A percentile compares a stretch with the other conserved stretches of the same genome.
phyloP scores from a whole-genome alignment of 108 stramenopile genomes.

The Pseudonitzschia multiseries region DNA sequence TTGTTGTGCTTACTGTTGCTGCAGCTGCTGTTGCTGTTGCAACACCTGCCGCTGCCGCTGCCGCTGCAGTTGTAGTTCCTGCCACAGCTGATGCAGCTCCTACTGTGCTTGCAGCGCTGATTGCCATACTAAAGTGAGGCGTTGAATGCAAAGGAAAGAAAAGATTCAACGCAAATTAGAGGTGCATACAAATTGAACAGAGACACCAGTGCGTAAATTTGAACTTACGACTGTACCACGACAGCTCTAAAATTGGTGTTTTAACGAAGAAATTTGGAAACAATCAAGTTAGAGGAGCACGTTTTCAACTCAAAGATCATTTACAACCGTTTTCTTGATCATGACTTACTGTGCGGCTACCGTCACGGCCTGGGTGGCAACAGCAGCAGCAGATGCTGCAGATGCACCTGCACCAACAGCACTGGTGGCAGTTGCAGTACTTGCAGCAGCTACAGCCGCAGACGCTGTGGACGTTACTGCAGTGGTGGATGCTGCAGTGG shows the following conservation, averaged over 20 bases:
- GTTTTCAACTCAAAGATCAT: background rate
- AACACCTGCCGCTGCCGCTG: background rate
- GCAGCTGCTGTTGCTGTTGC: background rate
- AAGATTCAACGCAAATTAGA: no score
- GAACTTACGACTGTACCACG: background rate
- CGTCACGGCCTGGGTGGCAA: background rate
- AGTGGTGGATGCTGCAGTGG: no score
- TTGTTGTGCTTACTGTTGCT: slow-evolving; percentile 1
- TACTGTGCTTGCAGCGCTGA: background rate
- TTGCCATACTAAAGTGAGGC: background rate
- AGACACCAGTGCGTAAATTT: no score
- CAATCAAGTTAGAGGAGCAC: background rate
- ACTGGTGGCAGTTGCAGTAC: no score
- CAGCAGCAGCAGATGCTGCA: background rate
- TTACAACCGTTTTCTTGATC: background rate
- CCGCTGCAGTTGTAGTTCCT: background rate
- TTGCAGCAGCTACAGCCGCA: no score
- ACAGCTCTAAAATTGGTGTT: background rate
- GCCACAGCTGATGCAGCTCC: background rate
- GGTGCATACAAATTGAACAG: no score
- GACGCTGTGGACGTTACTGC: no score
- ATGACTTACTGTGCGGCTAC: background rate
- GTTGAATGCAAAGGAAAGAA: no score
- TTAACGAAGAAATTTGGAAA: background rate
- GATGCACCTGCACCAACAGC: background rate